A percentile compares a stretch with the other conserved stretches of the same genome.
phyloP scores from a whole-genome alignment of 1,284 basidiomycete genomes.

The Malassezia psittaci region DNA sequence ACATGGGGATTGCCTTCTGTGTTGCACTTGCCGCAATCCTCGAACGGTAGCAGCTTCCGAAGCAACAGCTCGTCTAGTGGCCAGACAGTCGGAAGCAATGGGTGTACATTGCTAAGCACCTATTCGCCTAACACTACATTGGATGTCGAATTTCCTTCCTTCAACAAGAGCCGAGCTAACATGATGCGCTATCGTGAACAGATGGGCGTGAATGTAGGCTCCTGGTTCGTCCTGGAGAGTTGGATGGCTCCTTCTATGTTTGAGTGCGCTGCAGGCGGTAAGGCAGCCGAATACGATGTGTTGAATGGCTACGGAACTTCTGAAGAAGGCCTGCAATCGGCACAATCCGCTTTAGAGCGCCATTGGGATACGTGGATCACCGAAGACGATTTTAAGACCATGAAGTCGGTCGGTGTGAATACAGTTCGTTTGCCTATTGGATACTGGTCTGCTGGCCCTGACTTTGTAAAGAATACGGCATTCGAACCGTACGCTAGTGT shows the following conservation, averaged over 20 bases:
- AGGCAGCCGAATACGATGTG: conserved; percentile 52
- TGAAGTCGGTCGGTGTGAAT: conserved; percentile 46
- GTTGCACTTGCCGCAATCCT: conserved; percentile 18
- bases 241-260: conserved; percentile 70
- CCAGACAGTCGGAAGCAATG: conserved; percentile 28
- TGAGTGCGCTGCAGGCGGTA: conserved; percentile 55
- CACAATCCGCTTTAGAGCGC: conserved; percentile 55
- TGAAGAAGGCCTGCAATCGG: conserved; percentile 50
- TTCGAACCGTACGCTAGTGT: conserved; percentile 57
- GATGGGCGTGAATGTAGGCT: conserved; percentile 34
- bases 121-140: conserved; percentile 34
- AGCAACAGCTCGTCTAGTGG: conserved; percentile 1
- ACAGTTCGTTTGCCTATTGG: conserved; percentile 47
- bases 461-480: conserved; percentile 53
- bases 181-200: conserved; percentile 42
- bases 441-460: conserved; percentile 47
- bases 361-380: conserved; percentile 73
- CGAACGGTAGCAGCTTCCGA: background rate
- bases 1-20: conserved; percentile 34
- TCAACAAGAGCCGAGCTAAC: conserved; percentile 38
- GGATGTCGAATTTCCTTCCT: conserved; percentile 28
- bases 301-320: conserved; percentile 53
- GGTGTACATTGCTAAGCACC: conserved; percentile 28
- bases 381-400: conserved; percentile 49
- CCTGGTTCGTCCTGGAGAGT: conserved; percentile 60